Evolutionary conservation across 306 rosid species (phyloP).

Genomic region (Lupinus albus): DNA sequence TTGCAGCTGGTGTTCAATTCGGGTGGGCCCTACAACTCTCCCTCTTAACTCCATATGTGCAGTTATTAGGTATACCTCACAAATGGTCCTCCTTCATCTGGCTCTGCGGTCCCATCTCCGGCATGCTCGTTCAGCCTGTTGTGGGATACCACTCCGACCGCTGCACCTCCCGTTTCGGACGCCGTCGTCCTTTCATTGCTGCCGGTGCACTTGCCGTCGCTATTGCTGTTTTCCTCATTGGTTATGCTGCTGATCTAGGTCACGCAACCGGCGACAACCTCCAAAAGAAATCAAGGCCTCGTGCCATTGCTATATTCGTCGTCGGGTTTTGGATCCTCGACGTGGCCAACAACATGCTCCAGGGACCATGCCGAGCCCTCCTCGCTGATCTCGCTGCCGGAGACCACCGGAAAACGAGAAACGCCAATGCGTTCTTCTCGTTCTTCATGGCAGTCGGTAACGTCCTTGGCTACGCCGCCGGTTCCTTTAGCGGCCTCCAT

Average conservation of each 20-base stretch:
- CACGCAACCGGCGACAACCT: slow-evolving; percentile 55
- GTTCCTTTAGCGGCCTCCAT: slow-evolving; percentile 56
- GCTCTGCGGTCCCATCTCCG: slow-evolving; percentile 94
- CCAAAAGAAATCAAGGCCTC: slow-evolving; percentile 37
- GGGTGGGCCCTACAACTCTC: slow-evolving; percentile 94
- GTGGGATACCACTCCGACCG: slow-evolving; percentile 89
- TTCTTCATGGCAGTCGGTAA: slow-evolving; percentile 90
- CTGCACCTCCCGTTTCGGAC: slow-evolving; percentile 80
- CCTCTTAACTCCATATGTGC: slow-evolving; percentile 76
- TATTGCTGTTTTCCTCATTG: slow-evolving; percentile 72
- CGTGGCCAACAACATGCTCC: slow-evolving; percentile 81
- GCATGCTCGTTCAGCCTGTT: slow-evolving; percentile 76
- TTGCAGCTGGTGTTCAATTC: slow-evolving; percentile 85
- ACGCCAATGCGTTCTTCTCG: slow-evolving; percentile 58
- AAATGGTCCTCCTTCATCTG: slow-evolving; percentile 76
- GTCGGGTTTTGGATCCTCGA: slow-evolving; percentile 81
- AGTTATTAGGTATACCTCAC: slow-evolving; percentile 73
- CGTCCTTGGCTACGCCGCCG: slow-evolving; percentile 76
- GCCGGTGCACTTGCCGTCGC: slow-evolving; percentile 58
- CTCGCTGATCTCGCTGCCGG: slow-evolving; percentile 67
- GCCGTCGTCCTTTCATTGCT: slow-evolving; percentile 84
- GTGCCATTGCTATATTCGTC: slow-evolving; percentile 64
- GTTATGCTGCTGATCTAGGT: slow-evolving; percentile 85
- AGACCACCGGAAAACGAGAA: slow-evolving; percentile 53
- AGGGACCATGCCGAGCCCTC: slow-evolving; percentile 73